A percentile compares a stretch with the other conserved stretches of the same genome.
phyloP scores from a whole-genome alignment of 2,329 filamentous ascomycete species.

The Penicillium sp. region DNA sequence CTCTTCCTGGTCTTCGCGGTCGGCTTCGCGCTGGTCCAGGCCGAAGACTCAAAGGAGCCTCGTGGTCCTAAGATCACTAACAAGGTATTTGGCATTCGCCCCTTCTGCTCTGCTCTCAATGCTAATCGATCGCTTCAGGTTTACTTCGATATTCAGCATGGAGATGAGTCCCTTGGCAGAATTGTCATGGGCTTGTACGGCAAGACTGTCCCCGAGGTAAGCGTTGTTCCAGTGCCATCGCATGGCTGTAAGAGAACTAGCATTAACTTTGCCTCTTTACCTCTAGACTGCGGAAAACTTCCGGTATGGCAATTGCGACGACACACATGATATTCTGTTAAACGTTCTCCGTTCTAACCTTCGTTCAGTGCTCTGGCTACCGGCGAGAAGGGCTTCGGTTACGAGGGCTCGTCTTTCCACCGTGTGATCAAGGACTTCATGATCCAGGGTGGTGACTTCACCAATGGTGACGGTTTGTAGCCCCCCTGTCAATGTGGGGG shows the following conservation, averaged over 20 bases:
- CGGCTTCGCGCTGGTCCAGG: conserved; percentile 72
- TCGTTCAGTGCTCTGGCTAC: conserved; percentile 60
- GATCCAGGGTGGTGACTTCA: conserved; percentile 73
- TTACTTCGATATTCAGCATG: conserved; percentile 69
- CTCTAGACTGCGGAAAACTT: conserved; percentile 67
- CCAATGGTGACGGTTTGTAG: conserved; percentile 59
- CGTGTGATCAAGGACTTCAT: conserved; percentile 73
- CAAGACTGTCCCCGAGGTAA: conserved; percentile 68
- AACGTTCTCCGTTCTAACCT: conserved; percentile 11
- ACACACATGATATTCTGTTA: neutral
- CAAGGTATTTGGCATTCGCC: conserved; percentile 62
- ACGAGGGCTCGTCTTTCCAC: conserved; percentile 69
- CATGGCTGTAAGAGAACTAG: conserved; percentile 6
- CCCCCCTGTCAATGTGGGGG: neutral
- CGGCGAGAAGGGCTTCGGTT: conserved; percentile 70
- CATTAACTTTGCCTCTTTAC: conserved; percentile 15
- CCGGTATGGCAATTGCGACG: conserved; percentile 47
- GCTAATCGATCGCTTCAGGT: conserved; percentile 48
- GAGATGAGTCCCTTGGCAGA: conserved; percentile 63
- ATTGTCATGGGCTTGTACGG: conserved; percentile 69
- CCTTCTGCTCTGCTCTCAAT: neutral
- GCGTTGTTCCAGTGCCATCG: conserved; percentile 7
- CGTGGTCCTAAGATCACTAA: conserved; percentile 88
- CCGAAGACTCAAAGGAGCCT: conserved; percentile 65
- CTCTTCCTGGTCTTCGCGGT: conserved; percentile 77